A percentile compares a stretch with the other conserved stretches of the same genome.
phyloP scores from a whole-genome alignment of 2,329 filamentous ascomycete genomes.

The Colletotrichum brevisporum region DNA sequence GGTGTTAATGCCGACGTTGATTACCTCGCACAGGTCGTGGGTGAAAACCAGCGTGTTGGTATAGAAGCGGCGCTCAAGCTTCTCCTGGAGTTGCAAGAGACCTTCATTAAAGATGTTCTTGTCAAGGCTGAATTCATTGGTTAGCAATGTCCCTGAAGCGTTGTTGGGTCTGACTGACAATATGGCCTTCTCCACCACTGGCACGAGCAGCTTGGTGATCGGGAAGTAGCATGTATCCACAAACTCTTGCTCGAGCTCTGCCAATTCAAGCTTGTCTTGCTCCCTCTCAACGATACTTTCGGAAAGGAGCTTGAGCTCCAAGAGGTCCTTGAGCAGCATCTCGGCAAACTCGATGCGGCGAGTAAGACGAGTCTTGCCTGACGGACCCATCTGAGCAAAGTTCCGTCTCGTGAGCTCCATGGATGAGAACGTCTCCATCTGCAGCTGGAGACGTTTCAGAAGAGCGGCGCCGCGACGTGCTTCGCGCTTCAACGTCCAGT shows the following conservation, averaged over 20 bases:
- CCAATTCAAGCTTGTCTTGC: constrained; percentile 80
- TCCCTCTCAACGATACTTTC: constrained; percentile 83
- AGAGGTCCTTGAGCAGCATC: constrained; percentile 80
- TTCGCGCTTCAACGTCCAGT: constrained; percentile 98
- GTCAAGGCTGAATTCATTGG: constrained; percentile 68
- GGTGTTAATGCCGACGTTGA: constrained; percentile 66
- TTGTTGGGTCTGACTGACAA: constrained; percentile 71
- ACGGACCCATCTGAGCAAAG: constrained; percentile 94
- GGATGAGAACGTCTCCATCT: constrained; percentile 96
- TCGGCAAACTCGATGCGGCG: constrained; percentile 92
- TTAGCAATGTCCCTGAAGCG: constrained; percentile 53
- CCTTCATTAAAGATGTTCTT: constrained; percentile 71
- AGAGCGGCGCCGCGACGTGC: constrained; percentile 91
- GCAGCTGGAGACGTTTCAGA: constrained; percentile 91
- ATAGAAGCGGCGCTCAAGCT: constrained; percentile 70
- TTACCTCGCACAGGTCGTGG: constrained; percentile 68
- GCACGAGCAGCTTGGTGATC: constrained; percentile 80
- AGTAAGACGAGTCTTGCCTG: constrained; percentile 81
- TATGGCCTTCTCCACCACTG: constrained; percentile 84
- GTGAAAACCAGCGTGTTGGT: constrained; percentile 71
- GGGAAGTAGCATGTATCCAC: constrained; percentile 95
- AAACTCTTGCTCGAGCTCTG: constrained; percentile 81
- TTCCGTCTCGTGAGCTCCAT: constrained; percentile 97
- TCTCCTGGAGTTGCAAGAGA: constrained; percentile 64
- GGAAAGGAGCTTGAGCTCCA: constrained; percentile 79